Evolutionary conservation across 768 basidiomycete genomes (phyloP), one percentile per base, ranked within the genome.

Genomic region (Agaricus bisporus): DNA sequence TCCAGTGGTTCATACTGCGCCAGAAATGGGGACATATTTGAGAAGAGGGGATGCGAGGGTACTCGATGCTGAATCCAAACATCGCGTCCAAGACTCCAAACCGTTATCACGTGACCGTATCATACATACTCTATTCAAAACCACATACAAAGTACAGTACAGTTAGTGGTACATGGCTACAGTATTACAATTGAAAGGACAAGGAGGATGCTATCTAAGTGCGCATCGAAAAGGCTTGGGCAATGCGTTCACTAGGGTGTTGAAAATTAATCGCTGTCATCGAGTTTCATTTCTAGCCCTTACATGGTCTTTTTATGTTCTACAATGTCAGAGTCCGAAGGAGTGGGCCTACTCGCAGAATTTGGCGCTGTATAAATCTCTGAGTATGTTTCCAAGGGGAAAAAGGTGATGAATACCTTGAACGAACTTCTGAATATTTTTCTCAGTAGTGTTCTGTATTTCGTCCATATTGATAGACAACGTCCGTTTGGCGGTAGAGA

Each of bases 1-100:
- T 95, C 93, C 44, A 94, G 76, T 6, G 91, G 75, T 57, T 93
- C 91, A 63, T 95, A 98, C 46, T 80, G 78, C 60, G 89, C 88
- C 18, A 95, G 73, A 59, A 83, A 82, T n/a, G 69, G 58, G 37
- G 69, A 54, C 56, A 54, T 54, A 42, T 9, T 29, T 2, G 26
- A 26, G 52, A 11, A 67, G 68, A 68, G 17, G 58, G 42, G 58
- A 37, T 49, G 52, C 15, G 46, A n/a, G 41, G 41, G 42, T 28
- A 17, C 20, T n/a, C 35, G 26, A n/a, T 25, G 39, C 42, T 36
- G 28, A 35, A 14, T 22, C 38, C 39, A 18, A 32, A 41, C 35
- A n/a, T 28, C 44, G n/a, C 43, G 17, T 38, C 25, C 12, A 29
- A n/a, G 18, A 46, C 38, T 46, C 37, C 51, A 53, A 53, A 43